Evolutionary conservation across 768 basidiomycete genomes (phyloP).

Genomic region (Termitomyces sp.): DNA sequence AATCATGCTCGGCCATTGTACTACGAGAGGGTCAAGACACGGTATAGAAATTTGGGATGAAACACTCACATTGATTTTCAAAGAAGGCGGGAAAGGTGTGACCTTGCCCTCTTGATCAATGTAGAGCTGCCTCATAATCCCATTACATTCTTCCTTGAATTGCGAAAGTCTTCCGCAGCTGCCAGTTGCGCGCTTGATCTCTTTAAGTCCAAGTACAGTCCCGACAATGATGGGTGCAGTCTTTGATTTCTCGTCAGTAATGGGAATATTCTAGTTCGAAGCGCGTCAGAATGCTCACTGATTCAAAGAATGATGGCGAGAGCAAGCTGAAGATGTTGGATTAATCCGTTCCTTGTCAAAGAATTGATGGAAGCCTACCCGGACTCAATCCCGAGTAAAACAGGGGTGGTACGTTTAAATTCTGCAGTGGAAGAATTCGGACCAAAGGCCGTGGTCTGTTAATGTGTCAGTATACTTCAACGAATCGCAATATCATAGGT

Average conservation of each 20-base stretch:
- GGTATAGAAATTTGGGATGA: neutral
- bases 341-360: neutral
- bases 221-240: slow-evolving; percentile 39
- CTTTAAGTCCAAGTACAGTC: slow-evolving; percentile 38
- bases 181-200: slow-evolving; percentile 31
- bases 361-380: neutral
- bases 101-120: slow-evolving; percentile 30
- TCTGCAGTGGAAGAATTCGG: slow-evolving; percentile 14
- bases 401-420: slow-evolving; percentile 16
- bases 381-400: neutral
- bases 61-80: slow-evolving; percentile 30
- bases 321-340: slow-evolving; percentile 19
- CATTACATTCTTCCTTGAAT: slow-evolving; percentile 31
- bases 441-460: slow-evolving; percentile 20
- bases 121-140: slow-evolving; percentile 24
- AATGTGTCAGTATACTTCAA: neutral
- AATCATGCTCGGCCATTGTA: neutral
- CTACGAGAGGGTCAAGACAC: neutral
- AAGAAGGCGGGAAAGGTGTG: slow-evolving; percentile 38
- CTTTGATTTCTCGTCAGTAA: slow-evolving; percentile 18
- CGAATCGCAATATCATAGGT: neutral
- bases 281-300: slow-evolving; percentile 18
- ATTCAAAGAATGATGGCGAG: slow-evolving; percentile 33
- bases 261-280: neutral
- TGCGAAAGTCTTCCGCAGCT: slow-evolving; percentile 33